These are phyloP conservation scores for Microdochium trichocladiopsis DNA, from an alignment of 2,329 filamentous ascomycete species.

Conservation along the genomic window DNA sequence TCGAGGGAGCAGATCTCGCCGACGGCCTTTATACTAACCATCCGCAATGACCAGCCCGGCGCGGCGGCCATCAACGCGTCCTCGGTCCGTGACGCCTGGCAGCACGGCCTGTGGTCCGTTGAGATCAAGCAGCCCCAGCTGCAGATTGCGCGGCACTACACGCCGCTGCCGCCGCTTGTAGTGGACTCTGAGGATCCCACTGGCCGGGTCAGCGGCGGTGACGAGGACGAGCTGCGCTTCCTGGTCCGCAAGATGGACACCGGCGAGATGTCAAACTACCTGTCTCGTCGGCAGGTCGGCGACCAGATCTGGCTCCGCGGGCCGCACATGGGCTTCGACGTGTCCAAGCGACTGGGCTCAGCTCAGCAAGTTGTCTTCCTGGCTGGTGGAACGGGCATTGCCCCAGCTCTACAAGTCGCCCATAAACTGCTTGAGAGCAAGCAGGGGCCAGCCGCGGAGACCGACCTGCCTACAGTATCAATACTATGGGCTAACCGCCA, in stretches of 20 bases:
- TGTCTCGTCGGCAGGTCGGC: slow-evolving; percentile 58
- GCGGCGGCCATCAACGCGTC: slow-evolving; percentile 24
- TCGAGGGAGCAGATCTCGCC: slow-evolving; percentile 56
- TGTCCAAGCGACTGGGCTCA: slow-evolving; percentile 25
- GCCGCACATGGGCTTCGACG: slow-evolving; percentile 62
- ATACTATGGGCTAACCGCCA: slow-evolving; percentile 78
- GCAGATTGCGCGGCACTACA: slow-evolving; percentile 88
- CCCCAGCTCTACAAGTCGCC: slow-evolving; percentile 78
- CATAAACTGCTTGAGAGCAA: slow-evolving; percentile 44
- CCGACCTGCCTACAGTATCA: slow-evolving; percentile 42
- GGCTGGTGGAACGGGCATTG: slow-evolving; percentile 88
- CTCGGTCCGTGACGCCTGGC: slow-evolving; percentile 37
- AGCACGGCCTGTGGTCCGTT: slow-evolving; percentile 72
- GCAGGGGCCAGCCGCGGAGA: slow-evolving; percentile 5
- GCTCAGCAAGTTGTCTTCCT: slow-evolving; percentile 66
- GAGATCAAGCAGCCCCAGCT: slow-evolving; percentile 92
- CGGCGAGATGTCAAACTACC: slow-evolving; percentile 81
- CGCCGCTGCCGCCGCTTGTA: slow-evolving; percentile 66
- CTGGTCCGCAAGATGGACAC: slow-evolving; percentile 70
- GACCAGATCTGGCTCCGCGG: slow-evolving; percentile 70
- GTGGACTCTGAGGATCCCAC: not conserved
- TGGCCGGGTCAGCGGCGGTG: slow-evolving; percentile 7
- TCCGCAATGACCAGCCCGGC: slow-evolving; percentile 34
- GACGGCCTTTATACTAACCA: slow-evolving; percentile 61
- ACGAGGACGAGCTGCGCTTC: slow-evolving; percentile 50